A percentile compares a stretch with the other conserved stretches of the same genome.
These are phyloP conservation scores for Tylopilus sp. DNA, from an alignment of 768 basidiomycete genomes.

Conservation along the genomic window DNA sequence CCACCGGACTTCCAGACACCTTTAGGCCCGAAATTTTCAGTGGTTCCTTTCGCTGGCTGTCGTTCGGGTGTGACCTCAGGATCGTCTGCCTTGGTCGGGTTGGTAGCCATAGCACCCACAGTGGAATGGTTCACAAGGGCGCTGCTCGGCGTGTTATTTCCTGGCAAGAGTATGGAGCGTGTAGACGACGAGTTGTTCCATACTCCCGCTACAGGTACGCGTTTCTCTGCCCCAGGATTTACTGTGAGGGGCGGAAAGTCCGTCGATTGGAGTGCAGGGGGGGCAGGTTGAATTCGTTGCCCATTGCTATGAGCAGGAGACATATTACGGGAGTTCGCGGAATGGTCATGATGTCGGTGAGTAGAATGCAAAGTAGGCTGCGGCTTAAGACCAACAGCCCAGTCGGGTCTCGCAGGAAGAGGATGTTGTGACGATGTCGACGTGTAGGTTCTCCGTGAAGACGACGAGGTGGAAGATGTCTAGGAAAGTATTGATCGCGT, in stretches of 20 bases:
- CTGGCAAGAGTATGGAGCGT: slow-evolving; percentile 49
- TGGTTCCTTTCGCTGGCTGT: slow-evolving; percentile 43
- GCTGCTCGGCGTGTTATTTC: slow-evolving; percentile 33
- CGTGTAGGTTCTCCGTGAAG: slow-evolving; percentile 73
- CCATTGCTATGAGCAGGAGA: slow-evolving; percentile 37
- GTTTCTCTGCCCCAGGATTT: slow-evolving; percentile 46
- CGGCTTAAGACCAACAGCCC: slow-evolving; percentile 83
- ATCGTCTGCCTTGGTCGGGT: slow-evolving; percentile 39
- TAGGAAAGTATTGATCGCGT: slow-evolving; percentile 25
- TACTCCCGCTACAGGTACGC: slow-evolving; percentile 57
- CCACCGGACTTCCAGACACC: slow-evolving; percentile 23
- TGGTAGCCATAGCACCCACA: slow-evolving; percentile 2
- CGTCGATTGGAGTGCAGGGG: slow-evolving; percentile 48
- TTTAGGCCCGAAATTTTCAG: slow-evolving; percentile 39
- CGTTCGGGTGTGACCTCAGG: slow-evolving; percentile 46
- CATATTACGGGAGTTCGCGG: slow-evolving; percentile 36
- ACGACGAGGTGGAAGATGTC: slow-evolving; percentile 81
- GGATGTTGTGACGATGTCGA: slow-evolving; percentile 76
- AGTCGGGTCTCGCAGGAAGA: slow-evolving; percentile 79
- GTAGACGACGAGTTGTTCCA: slow-evolving; percentile 61
- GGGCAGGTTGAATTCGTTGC: slow-evolving; percentile 33
- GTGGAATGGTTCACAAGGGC: slow-evolving; percentile 38
- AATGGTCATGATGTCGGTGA: slow-evolving; percentile 53
- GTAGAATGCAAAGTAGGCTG: slow-evolving; percentile 62
- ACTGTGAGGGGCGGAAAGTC: slow-evolving; percentile 70